These are phyloP conservation scores for Populus tomentosa DNA, from an alignment of 441 rosid species.

Conservation along the genomic window DNA sequence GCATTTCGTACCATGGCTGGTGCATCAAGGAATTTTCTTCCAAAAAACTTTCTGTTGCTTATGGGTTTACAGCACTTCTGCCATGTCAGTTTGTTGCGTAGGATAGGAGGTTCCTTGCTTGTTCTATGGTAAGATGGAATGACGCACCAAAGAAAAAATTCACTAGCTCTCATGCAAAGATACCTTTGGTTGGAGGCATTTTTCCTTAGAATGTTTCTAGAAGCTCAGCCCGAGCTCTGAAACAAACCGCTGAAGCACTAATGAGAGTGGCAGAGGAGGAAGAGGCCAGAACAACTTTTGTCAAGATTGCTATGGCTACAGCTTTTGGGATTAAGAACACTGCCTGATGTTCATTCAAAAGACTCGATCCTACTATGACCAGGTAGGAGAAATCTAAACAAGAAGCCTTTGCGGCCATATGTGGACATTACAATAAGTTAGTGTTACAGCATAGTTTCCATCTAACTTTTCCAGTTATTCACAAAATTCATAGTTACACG, in stretches of 20 bases:
- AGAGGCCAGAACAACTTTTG: neutral
- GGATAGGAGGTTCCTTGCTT: neutral
- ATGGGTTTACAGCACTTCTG: neutral
- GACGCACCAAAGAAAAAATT: neutral
- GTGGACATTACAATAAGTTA: neutral
- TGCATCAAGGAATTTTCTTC: neutral
- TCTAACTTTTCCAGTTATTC: neutral
- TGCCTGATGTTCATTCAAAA: neutral
- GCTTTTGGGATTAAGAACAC: neutral
- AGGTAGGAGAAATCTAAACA: neutral
- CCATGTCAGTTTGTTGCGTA: neutral
- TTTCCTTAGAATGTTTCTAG: neutral
- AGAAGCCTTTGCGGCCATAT: neutral
- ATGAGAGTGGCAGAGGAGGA: neutral
- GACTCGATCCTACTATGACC: neutral
- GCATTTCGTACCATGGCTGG: neutral
- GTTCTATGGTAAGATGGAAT: neutral
- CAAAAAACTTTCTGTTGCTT: neutral
- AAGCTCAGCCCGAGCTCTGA: neutral
- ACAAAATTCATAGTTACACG: constrained; percentile 17
- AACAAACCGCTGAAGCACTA: neutral
- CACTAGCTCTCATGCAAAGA: neutral
- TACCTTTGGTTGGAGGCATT: neutral
- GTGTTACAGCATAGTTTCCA: neutral
- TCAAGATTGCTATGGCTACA: neutral